Evolutionary conservation across 2,329 filamentous ascomycete species (phyloP).

Genomic region (Aspergillus niger): DNA sequence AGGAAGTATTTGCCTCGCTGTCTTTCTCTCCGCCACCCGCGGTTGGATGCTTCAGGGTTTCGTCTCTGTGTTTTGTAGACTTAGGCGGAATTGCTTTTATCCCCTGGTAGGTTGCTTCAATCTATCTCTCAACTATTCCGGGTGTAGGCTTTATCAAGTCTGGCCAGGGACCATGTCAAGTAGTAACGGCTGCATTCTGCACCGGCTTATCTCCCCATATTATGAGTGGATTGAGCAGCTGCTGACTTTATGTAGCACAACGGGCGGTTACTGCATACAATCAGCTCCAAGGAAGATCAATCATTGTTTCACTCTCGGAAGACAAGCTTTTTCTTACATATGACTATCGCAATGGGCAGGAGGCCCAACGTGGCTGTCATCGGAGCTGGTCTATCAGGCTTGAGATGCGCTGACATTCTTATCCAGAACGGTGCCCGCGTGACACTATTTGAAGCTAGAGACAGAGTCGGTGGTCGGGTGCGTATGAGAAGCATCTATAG

Average conservation of each 20-base stretch:
- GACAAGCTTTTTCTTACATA: background rate
- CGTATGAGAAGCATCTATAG: slow-evolving; percentile 16
- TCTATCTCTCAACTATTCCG: too few relatives aligned
- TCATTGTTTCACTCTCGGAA: background rate
- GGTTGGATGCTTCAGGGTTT: background rate
- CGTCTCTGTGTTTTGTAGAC: background rate
- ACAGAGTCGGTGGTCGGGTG: slow-evolving; percentile 62
- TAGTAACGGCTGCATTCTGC: background rate
- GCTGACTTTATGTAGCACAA: background rate
- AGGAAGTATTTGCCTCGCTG: background rate
- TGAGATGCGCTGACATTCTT: slow-evolving; percentile 62
- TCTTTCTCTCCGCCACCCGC: background rate
- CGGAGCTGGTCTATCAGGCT: slow-evolving; percentile 61
- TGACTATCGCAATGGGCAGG: slow-evolving; percentile 33
- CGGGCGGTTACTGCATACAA: background rate
- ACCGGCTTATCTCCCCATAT: background rate
- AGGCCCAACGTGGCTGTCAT: slow-evolving; percentile 59
- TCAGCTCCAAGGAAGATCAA: background rate
- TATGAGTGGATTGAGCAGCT: background rate
- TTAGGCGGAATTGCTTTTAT: background rate
- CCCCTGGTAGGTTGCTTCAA: background rate
- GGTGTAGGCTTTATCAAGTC: background rate
- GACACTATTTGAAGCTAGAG: slow-evolving; percentile 61
- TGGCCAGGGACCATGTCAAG: background rate
- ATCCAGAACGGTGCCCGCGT: slow-evolving; percentile 58